Conservation (phyloP, 2,329 filamentous ascomycete species). For the Chaetomiaceae sp. region DNA sequence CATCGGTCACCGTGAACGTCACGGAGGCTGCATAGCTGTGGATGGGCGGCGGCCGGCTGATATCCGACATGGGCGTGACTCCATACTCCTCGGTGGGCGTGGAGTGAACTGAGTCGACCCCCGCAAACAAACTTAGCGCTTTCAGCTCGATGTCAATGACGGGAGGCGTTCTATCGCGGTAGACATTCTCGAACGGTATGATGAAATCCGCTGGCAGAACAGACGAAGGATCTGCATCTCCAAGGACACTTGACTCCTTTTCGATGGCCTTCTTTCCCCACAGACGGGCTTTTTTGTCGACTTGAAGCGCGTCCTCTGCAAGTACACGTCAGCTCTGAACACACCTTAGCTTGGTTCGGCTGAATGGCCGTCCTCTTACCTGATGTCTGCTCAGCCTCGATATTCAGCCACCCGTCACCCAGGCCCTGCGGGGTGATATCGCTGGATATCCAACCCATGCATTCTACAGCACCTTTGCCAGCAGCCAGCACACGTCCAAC, state of each 20-base stretch:
- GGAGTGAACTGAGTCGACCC: conserved; percentile 39
- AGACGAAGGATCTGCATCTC: conserved; percentile 47
- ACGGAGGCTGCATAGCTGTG: conserved; percentile 37
- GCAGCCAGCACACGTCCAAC: conserved; percentile 60
- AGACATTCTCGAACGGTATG: conserved; percentile 52
- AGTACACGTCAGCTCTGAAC: conserved; percentile 14
- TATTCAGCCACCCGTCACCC: conserved; percentile 52
- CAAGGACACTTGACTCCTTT: conserved; percentile 54
- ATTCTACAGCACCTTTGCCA: conserved; percentile 55
- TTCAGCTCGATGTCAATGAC: conserved; percentile 44
- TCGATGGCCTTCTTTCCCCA: conserved; percentile 57
- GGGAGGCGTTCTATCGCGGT: conserved; percentile 41
- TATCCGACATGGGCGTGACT: conserved; percentile 34
- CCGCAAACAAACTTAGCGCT: conserved; percentile 43
- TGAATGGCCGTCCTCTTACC: conserved; percentile 35
- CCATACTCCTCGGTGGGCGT: conserved; percentile 39
- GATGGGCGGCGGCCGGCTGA: conserved; percentile 27
- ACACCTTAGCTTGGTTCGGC: too few species aligned
- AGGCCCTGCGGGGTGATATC: conserved; percentile 48
- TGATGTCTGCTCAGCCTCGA: conserved; percentile 48
- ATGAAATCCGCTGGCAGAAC: conserved; percentile 57
- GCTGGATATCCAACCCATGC: conserved; percentile 63
- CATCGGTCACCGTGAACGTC: conserved; percentile 37
- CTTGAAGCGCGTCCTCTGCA: conserved; percentile 43
- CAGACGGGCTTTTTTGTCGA: conserved; percentile 51